These are phyloP conservation scores for Exserohilum turcica DNA, from an alignment of 2,329 filamentous ascomycete species.

Conservation along the genomic window DNA sequence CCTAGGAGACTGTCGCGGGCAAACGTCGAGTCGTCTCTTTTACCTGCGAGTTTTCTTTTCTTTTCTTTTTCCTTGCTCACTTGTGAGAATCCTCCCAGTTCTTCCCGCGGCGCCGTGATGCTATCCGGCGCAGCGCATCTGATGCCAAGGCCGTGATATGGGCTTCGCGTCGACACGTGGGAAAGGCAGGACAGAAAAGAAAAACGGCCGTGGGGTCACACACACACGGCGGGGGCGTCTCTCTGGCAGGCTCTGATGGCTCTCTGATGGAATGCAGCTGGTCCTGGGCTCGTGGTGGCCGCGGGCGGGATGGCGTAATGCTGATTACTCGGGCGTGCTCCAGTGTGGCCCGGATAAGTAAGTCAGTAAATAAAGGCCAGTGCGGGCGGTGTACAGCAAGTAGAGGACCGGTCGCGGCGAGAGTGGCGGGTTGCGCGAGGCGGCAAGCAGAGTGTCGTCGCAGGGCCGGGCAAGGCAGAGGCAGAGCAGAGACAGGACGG, in stretches of 20 bases:
- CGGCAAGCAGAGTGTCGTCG: constrained; percentile 16
- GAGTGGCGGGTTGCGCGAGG: constrained; percentile 12
- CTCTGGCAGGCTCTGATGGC: no score
- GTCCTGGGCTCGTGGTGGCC: constrained; percentile 2
- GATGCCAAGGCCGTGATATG: constrained; percentile 21
- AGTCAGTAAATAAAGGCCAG: constrained; percentile 22
- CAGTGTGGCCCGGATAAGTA: constrained; percentile 25
- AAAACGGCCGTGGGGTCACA: not conserved
- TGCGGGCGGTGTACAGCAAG: constrained; percentile 22
- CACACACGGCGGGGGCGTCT: not conserved
- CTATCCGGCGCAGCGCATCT: constrained; percentile 22
- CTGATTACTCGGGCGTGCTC: constrained; percentile 6
- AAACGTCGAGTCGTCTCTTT: constrained; percentile 3
- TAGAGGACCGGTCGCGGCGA: constrained; percentile 24
- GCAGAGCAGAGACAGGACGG: not conserved
- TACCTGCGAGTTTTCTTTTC: not conserved
- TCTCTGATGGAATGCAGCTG: not conserved
- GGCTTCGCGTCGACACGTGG: constrained; percentile 13
- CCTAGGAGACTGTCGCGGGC: constrained; percentile 9
- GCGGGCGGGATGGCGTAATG: constrained; percentile 6
- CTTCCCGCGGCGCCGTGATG: constrained; percentile 16
- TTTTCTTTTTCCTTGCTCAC: no score
- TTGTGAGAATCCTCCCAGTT: constrained; percentile 12
- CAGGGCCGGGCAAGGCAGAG: no score
- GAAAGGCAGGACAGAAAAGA: not conserved